Evolutionary conservation across 495 filamentous ascomycete genomes (phyloP), one percentile per base, ranked within the genome.

Genomic region (Daldinia concentrica): DNA sequence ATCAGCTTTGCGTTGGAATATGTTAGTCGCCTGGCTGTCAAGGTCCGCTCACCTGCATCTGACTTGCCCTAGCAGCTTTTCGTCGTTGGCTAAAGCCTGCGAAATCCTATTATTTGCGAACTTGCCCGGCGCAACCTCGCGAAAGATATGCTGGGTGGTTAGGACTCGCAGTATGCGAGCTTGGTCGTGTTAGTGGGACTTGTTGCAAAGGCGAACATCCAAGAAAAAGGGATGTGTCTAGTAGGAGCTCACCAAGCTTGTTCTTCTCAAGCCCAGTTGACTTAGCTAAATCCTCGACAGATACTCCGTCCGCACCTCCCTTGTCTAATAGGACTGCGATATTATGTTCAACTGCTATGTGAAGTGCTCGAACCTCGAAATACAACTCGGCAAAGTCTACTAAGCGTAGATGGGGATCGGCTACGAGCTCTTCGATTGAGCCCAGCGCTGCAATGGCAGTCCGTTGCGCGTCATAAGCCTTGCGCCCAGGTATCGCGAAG

Each of bases 261-360:
- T 39, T 58, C 15, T 74, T 14, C 30, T 80, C 76, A 12, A 80
- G 73, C 9, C 72, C 69, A 6, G 73, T 74, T 39, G 41, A 72
- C 27, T 71, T 73, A 6, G 75, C 68, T 15, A 80, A 17, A 2
- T 72, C 66, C 41, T 74, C 57, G 9, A 74, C 69, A 1, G 60
- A 19, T 57, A 80, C 37, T 3, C 78, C 75, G 12, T 74, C 73
- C 15, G 24, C 57, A 15, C 72, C 72, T 15, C 68, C 73, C 8
- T 69, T 26, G 1, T 71, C 74, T 26, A 80, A 43, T 19, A 78
- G 29, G 27, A 72, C 39, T 0, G 77, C 75, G 19, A 80, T 77
- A 14, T 74, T 68, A 19, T 78, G 77, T 19, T 80, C 72, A 27
- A 72, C 64, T 8, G 77, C 76, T 11, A 80, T 71, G n/a, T 78